A percentile compares a stretch with the other conserved stretches of the same genome.
phyloP scores from a whole-genome alignment of 2,329 filamentous ascomycete species.

The Laburnicola sp. region DNA sequence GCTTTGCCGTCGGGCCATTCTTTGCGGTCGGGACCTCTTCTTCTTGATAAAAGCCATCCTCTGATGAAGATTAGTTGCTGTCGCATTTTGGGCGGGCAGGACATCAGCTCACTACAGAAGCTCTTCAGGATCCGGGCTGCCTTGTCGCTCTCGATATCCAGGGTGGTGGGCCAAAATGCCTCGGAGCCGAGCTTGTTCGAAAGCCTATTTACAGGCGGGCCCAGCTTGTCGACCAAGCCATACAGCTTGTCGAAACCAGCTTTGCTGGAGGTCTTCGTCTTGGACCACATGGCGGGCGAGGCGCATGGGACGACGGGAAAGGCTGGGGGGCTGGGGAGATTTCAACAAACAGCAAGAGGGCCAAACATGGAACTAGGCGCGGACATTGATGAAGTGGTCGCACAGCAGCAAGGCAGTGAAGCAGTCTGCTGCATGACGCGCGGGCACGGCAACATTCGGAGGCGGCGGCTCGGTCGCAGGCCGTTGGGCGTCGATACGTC shows the following conservation, averaged over 20 bases:
- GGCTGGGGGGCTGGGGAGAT: constrained; percentile 18
- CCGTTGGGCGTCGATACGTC: constrained; percentile 9
- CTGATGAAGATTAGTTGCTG: constrained; percentile 37
- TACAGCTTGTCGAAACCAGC: constrained; percentile 72
- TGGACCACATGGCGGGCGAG: constrained; percentile 35
- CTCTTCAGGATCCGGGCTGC: constrained; percentile 85
- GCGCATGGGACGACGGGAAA: constrained; percentile 10
- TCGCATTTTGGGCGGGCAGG: constrained; percentile 21
- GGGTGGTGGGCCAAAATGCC: constrained; percentile 80
- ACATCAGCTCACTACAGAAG: constrained; percentile 72
- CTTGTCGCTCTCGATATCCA: constrained; percentile 91
- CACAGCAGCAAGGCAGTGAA: constrained; percentile 8
- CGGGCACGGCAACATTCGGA: constrained; percentile 3
- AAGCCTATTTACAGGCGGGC: constrained; percentile 75
- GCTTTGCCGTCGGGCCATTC: constrained; percentile 61
- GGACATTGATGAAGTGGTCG: constrained; percentile 8
- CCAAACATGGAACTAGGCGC: not conserved
- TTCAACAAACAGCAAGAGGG: constrained; percentile 19
- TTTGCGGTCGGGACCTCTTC: constrained; percentile 50
- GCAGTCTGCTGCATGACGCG: constrained; percentile 4
- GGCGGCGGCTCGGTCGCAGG: constrained; percentile 4
- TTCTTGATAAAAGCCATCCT: constrained; percentile 70
- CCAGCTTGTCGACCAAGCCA: constrained; percentile 67
- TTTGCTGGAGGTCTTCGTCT: constrained; percentile 41
- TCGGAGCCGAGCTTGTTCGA: constrained; percentile 81